phyloP scores from a whole-genome alignment of 2,329 filamentous ascomycete genomes.

The Aspergillus fructus region DNA sequence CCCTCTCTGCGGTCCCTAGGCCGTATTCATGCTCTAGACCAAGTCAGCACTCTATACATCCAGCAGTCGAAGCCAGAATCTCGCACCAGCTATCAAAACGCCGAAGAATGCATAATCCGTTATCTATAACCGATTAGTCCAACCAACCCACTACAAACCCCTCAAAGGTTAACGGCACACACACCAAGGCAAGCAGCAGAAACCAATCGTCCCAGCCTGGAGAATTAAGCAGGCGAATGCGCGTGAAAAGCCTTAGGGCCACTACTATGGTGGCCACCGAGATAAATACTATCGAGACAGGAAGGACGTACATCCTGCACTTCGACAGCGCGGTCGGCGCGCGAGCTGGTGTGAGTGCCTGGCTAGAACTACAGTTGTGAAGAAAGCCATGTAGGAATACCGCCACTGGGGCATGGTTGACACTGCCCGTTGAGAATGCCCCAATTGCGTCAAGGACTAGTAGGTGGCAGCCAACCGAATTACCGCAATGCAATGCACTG shows the following conservation, averaged over 20 bases:
- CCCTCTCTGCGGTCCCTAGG: slow-evolving; percentile 14
- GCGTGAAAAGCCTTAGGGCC: slow-evolving; percentile 23
- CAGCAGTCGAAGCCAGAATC: background rate
- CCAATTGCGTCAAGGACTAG: slow-evolving; percentile 19
- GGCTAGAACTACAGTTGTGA: background rate
- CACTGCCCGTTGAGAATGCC: background rate
- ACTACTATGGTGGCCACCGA: slow-evolving; percentile 21
- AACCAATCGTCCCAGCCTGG: slow-evolving; percentile 28
- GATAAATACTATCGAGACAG: slow-evolving; percentile 21
- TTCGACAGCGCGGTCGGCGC: background rate
- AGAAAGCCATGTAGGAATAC: background rate
- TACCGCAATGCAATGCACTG: background rate
- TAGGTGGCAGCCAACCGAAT: background rate
- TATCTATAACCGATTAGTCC: slow-evolving; percentile 7
- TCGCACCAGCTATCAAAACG: slow-evolving; percentile 15
- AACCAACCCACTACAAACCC: background rate
- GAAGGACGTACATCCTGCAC: slow-evolving; percentile 24
- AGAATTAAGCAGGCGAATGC: slow-evolving; percentile 22
- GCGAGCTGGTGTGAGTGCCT: background rate
- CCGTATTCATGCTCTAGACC: slow-evolving; percentile 24
- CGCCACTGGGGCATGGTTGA: background rate
- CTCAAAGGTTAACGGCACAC: slow-evolving; percentile 6
- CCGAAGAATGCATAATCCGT: slow-evolving; percentile 16
- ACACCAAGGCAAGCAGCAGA: slow-evolving; percentile 21
- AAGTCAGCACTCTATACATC: background rate